Conservation (phyloP, 2,329 filamentous ascomycete genomes). For the Penicillium expansum region DNA sequence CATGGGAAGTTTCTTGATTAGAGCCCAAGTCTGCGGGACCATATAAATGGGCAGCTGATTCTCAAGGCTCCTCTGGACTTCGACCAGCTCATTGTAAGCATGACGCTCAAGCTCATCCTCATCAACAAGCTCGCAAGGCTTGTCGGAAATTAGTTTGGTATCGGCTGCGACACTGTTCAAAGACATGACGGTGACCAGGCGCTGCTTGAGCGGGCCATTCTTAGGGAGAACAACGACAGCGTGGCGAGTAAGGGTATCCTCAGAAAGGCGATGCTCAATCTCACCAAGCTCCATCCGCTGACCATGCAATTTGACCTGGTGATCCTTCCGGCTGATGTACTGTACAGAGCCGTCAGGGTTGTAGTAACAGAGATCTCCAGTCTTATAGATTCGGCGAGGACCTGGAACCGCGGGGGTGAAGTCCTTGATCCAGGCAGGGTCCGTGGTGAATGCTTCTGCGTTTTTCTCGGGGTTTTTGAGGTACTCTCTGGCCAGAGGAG, state of each 20-base stretch:
- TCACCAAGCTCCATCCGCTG: slow-evolving; percentile 62
- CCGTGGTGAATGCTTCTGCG: slow-evolving; percentile 27
- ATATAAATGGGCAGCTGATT: slow-evolving; percentile 47
- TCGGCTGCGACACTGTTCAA: slow-evolving; percentile 29
- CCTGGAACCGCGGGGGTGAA: slow-evolving; percentile 13
- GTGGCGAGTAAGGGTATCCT: slow-evolving; percentile 36
- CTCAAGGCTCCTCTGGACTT: slow-evolving; percentile 39
- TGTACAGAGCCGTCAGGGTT: slow-evolving; percentile 35
- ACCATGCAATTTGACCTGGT: slow-evolving; percentile 65
- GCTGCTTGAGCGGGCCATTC: slow-evolving; percentile 42
- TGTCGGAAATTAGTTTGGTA: slow-evolving; percentile 28
- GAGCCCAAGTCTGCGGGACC: slow-evolving; percentile 43
- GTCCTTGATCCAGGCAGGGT: slow-evolving; percentile 28
- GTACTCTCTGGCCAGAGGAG: slow-evolving; percentile 40
- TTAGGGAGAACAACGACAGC: slow-evolving; percentile 46
- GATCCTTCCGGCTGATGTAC: slow-evolving; percentile 60
- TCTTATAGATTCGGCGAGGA: slow-evolving; percentile 28
- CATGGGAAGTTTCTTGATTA: slow-evolving; percentile 42
- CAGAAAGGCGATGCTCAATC: slow-evolving; percentile 41
- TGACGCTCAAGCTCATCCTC: slow-evolving; percentile 20
- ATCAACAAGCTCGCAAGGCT: slow-evolving; percentile 34
- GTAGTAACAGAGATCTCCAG: slow-evolving; percentile 34
- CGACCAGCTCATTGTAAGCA: slow-evolving; percentile 31
- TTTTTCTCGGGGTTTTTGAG: slow-evolving; percentile 40
- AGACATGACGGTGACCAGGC: slow-evolving; percentile 47